phyloP scores from a whole-genome alignment of 345 rosid species.

The Arabidopsis suecica region DNA sequence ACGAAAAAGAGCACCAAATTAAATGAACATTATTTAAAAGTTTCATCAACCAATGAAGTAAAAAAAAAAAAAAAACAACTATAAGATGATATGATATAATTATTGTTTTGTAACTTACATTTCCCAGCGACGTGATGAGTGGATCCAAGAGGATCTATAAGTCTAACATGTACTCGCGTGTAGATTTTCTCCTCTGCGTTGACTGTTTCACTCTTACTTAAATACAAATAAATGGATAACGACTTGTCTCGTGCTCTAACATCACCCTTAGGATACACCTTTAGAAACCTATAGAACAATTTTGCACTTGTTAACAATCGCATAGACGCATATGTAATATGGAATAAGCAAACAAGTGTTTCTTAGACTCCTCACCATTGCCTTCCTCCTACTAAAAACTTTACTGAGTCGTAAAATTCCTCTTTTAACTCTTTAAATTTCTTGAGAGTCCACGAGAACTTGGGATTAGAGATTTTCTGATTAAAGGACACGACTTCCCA shows the following conservation, averaged over 20 bases:
- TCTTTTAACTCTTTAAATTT: neutral
- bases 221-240: neutral
- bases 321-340: neutral
- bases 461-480: neutral
- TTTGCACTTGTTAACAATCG: neutral
- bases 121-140: neutral
- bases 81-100: neutral
- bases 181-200: neutral
- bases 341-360: neutral
- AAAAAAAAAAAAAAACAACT: neutral
- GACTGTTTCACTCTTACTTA: neutral
- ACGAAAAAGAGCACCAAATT: too few relatives aligned
- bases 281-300: neutral
- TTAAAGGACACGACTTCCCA: slow-evolving; percentile 5
- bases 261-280: neutral
- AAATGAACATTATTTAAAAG: neutral
- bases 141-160: neutral
- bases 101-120: neutral
- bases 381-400: neutral
- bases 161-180: neutral
- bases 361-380: slow-evolving; percentile 10
- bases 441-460: neutral
- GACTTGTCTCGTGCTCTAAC: neutral
- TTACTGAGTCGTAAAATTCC: neutral
- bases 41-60: neutral